Base-by-base conservation (phyloP, 2,329 filamentous ascomycete species). In the Fusarium pininemorale region DNA sequence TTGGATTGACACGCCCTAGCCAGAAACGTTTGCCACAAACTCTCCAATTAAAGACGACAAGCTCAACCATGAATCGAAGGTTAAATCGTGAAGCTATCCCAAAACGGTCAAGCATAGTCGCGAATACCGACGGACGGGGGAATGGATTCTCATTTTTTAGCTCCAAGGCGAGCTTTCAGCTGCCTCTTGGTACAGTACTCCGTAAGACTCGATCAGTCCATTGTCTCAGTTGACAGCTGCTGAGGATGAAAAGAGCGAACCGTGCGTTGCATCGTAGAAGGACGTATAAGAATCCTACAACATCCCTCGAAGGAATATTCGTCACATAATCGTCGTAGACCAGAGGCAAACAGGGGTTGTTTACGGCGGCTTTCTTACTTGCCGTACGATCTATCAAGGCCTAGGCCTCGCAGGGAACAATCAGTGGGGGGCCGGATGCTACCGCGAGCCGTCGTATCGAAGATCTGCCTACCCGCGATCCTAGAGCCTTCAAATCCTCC, bases 71-170 rank as follows among this genome's bases (percentile, higher is more conserved):
- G 50, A 64, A 69, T 69, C 38, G 18, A 70, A 70, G 47, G 51
- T 66, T 66, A 70, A 70, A 59, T 20, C 26, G 16, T 32, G 20
- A 54, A 42, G n/a, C 53, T 70, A 70, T 38, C 60, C 67, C 35
- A 41, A 66, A 58, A 41, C 16, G 32, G 53, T 28, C 53, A 70
- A 64, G 66, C 66, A 48, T 44, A 28, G 42, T 70, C 67, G 66
- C 59, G 45, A 63, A 65, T 53, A 62, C 59, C 59, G 59, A 70
- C 38, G 22, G 56, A 51, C 32, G 41, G 38, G 44, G 45, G 50
- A 41, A 50, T 59, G 41, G 59, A 32, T n/a, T 35, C 35, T 37
- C 42, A 38, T 59, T 20, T 55, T 55, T 55, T 38, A 38, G 32
- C 42, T 38, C 11, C 42, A 38, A 30, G 32, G 42, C 30, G 24